Base-by-base conservation (phyloP, 2,329 filamentous ascomycete genomes). In the Fusarium fujikuroi region DNA sequence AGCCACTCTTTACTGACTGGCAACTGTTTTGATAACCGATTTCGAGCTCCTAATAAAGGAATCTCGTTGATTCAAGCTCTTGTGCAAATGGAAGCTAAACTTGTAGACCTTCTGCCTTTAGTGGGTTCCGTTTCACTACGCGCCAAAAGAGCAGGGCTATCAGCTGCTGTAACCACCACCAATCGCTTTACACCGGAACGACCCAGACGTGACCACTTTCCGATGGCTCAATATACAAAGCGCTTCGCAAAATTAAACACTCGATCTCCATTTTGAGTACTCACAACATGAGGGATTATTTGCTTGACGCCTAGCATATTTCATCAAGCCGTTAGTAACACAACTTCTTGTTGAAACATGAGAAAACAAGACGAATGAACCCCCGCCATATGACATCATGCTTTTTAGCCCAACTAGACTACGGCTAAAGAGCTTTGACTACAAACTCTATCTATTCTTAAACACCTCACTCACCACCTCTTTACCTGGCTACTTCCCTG, bases 311-410 rank as follows among this genome's bases (percentile, higher is more conserved):
- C 36, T 12, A 19, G 23, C 32, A 58, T 25, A 16, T 49, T 36
- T 49, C 30, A 8, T 53, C 25, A 16, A 25, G 25, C 25, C 44
- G 43, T 37, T 37, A 25, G 39, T 52, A 36, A 34, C 36, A 52
- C 19, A 50, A 32, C 34, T 49, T 52, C n/a, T 49, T 47, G 28
- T 19, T 66, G 21, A 49, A 39, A 34, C 21, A n/a, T 21, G 28
- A 15, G 34, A 43, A 44, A 32, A 32, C 25, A 30, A 30, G 36
- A 66, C 39, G 25, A 40, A 42, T 30, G 36, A 40, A 32, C 30
- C 60, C 52, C 57, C 53, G 52, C 60, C 44, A 53, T 47, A 68
- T 74, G 71, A 74, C 71, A 71, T 73, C 71, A 73, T 63, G 25
- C 12, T 21, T 12, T 47, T 49, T 36, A 54, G 42, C 50, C 39